These are phyloP conservation scores for Cutaneotrichosporon cutaneum DNA, from an alignment of 1,284 basidiomycete species.

Conservation along the genomic window DNA sequence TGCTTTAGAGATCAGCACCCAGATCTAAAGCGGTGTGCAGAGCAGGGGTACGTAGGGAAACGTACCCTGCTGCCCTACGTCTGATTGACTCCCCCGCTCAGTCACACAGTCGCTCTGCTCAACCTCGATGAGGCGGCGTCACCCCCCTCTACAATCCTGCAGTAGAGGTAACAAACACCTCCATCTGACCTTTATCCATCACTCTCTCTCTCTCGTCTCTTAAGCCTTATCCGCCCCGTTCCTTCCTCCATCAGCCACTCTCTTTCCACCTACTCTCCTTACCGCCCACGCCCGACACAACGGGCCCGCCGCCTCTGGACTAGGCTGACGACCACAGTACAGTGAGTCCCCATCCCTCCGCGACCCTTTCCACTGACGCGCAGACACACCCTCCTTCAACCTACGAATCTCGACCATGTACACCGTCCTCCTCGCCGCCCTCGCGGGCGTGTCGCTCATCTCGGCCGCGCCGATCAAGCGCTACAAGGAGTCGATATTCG, in stretches of 20 bases:
- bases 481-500: constrained; percentile 40
- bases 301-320: neutral
- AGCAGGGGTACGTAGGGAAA: too few relatives aligned
- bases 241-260: neutral
- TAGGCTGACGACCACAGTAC: neutral
- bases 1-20: too few relatives aligned
- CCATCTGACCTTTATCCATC: neutral
- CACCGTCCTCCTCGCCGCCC: constrained; percentile 28
- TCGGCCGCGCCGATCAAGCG: constrained; percentile 51
- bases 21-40: too few relatives aligned
- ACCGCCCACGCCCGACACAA: neutral
- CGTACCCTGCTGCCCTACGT: too few relatives aligned
- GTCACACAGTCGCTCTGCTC: too few relatives aligned
- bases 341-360: neutral
- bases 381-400: neutral
- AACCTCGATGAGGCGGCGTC: too few relatives aligned
- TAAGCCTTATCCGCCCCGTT: neutral
- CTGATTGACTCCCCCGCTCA: too few relatives aligned
- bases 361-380: neutral
- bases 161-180: neutral
- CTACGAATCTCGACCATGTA: too few relatives aligned
- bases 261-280: neutral
- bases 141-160: too few relatives aligned
- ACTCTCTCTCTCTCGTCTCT: neutral
- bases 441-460: constrained; percentile 58